A percentile compares a stretch with the other conserved stretches of the same genome.
phyloP scores from a whole-genome alignment of 129 eudicot genomes.

The Tanacetum coccineum region DNA sequence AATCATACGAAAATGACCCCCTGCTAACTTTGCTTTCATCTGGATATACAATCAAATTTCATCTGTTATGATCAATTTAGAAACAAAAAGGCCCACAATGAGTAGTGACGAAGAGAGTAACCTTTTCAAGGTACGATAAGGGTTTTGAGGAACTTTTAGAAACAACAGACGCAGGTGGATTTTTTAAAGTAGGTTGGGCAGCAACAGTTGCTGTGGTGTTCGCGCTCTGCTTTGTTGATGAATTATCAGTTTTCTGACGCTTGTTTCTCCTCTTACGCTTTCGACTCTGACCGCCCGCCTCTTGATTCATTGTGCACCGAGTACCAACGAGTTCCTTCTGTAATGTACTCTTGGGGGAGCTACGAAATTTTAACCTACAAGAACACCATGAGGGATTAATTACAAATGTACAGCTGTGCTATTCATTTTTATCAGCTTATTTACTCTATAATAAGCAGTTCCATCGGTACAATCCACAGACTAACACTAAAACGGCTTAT shows the following conservation, averaged over 20 bases:
- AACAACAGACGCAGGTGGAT: slow-evolving; percentile 10
- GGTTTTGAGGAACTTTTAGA: slow-evolving; percentile 37
- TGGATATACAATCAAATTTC: slow-evolving; percentile 25
- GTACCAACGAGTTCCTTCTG: too few relatives aligned
- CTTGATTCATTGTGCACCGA: slow-evolving; percentile 28
- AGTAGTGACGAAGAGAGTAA: slow-evolving; percentile 17
- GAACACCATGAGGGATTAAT: too few relatives aligned
- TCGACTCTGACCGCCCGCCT: slow-evolving; percentile 33
- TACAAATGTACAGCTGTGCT: too few relatives aligned
- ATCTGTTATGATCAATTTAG: neutral
- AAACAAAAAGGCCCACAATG: neutral
- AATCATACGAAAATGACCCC: slow-evolving; percentile 92
- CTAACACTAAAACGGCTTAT: too few relatives aligned
- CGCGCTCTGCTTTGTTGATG: slow-evolving; percentile 11
- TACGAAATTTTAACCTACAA: too few relatives aligned
- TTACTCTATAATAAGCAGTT: too few relatives aligned
- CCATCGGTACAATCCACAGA: too few relatives aligned
- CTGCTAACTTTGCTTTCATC: slow-evolving; percentile 95
- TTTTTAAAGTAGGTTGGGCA: slow-evolving; percentile 2
- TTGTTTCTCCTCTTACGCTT: slow-evolving; percentile 64
- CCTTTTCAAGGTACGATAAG: slow-evolving; percentile 65
- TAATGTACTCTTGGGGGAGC: too few relatives aligned
- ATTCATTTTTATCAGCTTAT: too few relatives aligned
- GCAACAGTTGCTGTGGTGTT: slow-evolving; percentile 1
- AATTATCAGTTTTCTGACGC: slow-evolving; percentile 21